phyloP scores from a whole-genome alignment of 495 filamentous ascomycete genomes.

The Aspergillus cristatus region DNA sequence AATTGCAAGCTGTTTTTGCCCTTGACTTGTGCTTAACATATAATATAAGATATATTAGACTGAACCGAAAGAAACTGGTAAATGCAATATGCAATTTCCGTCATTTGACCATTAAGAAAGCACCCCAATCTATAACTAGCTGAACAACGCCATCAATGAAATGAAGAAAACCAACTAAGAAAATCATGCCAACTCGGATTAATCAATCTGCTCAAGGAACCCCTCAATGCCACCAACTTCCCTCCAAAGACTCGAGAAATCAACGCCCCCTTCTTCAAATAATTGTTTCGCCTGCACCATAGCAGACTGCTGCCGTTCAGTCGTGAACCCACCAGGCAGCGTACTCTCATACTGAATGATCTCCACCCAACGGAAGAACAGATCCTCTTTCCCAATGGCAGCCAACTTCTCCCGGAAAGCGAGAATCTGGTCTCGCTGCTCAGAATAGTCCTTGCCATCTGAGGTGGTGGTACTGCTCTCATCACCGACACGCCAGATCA shows the following conservation, averaged over 20 bases:
- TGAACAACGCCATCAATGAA: no score
- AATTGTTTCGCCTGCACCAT: slow-evolving; percentile 57
- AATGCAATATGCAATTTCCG: no score
- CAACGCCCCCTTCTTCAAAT: slow-evolving; percentile 59
- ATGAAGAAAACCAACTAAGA: background rate
- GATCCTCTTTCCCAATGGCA: slow-evolving; percentile 64
- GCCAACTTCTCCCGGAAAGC: slow-evolving; percentile 62
- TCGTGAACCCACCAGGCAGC: slow-evolving; percentile 61
- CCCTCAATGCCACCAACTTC: slow-evolving; percentile 59
- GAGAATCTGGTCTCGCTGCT: slow-evolving; percentile 51
- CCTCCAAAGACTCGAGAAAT: slow-evolving; percentile 69
- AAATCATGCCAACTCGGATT: background rate
- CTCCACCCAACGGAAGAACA: slow-evolving; percentile 84
- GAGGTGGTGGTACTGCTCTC: slow-evolving; percentile 29
- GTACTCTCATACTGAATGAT: slow-evolving; percentile 73
- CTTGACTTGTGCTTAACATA: background rate
- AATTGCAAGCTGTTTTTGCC: slow-evolving; percentile 7
- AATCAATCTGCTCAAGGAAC: slow-evolving; percentile 32
- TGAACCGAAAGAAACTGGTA: no score
- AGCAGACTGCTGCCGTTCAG: slow-evolving; percentile 54
- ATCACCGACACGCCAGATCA: slow-evolving; percentile 46
- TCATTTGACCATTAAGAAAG: no score
- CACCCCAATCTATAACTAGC: no score
- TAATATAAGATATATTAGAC: no score
- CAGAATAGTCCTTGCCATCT: slow-evolving; percentile 37